Evolutionary conservation across 257 asterid species (phyloP).

Genomic region (Solanum etuberosum): DNA sequence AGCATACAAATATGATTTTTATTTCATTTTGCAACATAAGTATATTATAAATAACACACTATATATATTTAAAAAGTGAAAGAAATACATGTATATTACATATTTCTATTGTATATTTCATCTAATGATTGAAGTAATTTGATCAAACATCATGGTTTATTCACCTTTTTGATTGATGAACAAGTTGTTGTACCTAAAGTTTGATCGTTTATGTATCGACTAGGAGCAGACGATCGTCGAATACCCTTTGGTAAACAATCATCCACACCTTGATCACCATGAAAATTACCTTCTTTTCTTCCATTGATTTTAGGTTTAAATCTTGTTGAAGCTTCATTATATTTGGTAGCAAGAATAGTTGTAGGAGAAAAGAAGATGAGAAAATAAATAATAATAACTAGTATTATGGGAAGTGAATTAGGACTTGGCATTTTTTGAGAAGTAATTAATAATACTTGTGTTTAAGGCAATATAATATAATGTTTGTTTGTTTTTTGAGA

Average conservation of each 20-base stretch:
- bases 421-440: background rate
- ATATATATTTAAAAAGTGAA: background rate
- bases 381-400: background rate
- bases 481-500: background rate
- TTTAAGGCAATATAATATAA: background rate
- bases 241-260: conserved; percentile 60
- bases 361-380: background rate
- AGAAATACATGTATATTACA: background rate
- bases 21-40: background rate
- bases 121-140: background rate
- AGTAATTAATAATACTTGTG: background rate
- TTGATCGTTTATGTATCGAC: conserved; percentile 43
- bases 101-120: background rate
- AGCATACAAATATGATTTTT: too few species aligned
- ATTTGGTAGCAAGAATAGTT: background rate
- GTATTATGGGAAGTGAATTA: background rate
- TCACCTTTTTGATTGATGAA: conserved; percentile 8
- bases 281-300: background rate
- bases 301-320: conserved; percentile 14
- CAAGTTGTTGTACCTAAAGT: conserved; percentile 27
- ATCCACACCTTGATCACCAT: conserved; percentile 25
- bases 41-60: background rate
- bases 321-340: conserved; percentile 3
- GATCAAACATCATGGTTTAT: conserved; percentile 25
- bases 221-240: conserved; percentile 48